Conservation (phyloP, 2,329 filamentous ascomycete species). For the Catunica adiposa region DNA sequence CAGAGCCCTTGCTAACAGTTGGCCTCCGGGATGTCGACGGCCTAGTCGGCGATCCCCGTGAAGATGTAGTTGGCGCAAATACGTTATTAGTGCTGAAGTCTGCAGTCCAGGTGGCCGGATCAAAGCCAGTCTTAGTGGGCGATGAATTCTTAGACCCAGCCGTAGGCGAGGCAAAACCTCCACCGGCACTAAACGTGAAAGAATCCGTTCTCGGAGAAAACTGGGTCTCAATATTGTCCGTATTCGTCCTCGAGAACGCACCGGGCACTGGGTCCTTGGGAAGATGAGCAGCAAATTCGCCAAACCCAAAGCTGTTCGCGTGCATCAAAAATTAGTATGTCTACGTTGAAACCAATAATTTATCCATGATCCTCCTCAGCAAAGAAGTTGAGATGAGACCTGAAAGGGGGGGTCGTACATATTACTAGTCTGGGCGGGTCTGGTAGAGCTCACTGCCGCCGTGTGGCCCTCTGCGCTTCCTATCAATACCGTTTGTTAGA, state of each 20-base stretch:
- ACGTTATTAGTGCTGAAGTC: conserved; percentile 35
- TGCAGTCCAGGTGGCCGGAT: conserved; percentile 36
- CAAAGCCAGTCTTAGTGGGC: conserved; percentile 22
- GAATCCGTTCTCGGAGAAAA: conserved; percentile 22
- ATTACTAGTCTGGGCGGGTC: neutral
- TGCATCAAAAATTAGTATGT: neutral
- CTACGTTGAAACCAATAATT: neutral
- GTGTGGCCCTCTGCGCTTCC: neutral
- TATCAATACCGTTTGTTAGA: conserved; percentile 6
- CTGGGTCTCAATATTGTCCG: conserved; percentile 45
- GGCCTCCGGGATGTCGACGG: conserved; percentile 2
- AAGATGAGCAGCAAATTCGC: conserved; percentile 7
- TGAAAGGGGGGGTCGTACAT: conserved; percentile 4
- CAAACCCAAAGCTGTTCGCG: conserved; percentile 9
- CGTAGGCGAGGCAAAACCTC: conserved; percentile 2
- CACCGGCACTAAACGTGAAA: conserved; percentile 15
- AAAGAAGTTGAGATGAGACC: neutral
- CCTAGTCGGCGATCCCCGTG: conserved; percentile 9
- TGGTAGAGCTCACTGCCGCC: neutral
- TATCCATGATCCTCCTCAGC: no score
- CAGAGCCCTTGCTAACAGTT: conserved; percentile 21
- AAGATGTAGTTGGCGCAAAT: conserved; percentile 32
- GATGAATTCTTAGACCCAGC: conserved; percentile 7
- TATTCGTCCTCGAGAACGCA: conserved; percentile 32
- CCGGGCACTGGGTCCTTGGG: conserved; percentile 1